A percentile compares a stretch with the other conserved stretches of the same genome.
phyloP scores from a whole-genome alignment of 192 early-diverging fungal genomes.

The Linnemannia hyalina region DNA sequence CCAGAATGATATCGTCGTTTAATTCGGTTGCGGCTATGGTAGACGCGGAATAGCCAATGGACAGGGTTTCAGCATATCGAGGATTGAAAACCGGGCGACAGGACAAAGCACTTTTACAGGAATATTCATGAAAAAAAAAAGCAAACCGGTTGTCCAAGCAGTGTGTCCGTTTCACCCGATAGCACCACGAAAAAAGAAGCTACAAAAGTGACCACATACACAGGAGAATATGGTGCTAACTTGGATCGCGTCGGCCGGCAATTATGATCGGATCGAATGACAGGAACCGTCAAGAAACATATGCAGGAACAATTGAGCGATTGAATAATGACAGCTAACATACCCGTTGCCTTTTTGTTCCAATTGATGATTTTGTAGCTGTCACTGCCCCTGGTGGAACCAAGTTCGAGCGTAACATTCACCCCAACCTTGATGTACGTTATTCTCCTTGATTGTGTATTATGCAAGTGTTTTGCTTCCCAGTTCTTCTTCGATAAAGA shows the following conservation, averaged over 20 bases:
- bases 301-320: neutral
- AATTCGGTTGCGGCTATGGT: too few relatives aligned
- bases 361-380: slow-evolving; percentile 57
- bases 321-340: neutral
- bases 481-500: neutral
- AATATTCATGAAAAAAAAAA: too few relatives aligned
- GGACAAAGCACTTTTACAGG: too few relatives aligned
- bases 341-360: slow-evolving; percentile 2
- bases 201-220: neutral
- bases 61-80: too few relatives aligned
- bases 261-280: neutral
- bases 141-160: too few relatives aligned
- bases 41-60: too few relatives aligned
- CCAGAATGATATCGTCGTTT: too few relatives aligned
- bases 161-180: neutral
- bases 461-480: neutral
- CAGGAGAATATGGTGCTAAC: neutral
- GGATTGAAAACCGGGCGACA: too few relatives aligned
- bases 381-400: slow-evolving; percentile 78
- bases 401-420: slow-evolving; percentile 89
- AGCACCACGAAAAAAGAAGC: neutral
- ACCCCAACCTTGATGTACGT: slow-evolving; percentile 69
- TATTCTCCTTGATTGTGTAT: neutral
- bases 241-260: neutral
- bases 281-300: neutral